phyloP scores from a whole-genome alignment of 2,329 filamentous ascomycete species.

The Colletotrichum cordylinicola region DNA sequence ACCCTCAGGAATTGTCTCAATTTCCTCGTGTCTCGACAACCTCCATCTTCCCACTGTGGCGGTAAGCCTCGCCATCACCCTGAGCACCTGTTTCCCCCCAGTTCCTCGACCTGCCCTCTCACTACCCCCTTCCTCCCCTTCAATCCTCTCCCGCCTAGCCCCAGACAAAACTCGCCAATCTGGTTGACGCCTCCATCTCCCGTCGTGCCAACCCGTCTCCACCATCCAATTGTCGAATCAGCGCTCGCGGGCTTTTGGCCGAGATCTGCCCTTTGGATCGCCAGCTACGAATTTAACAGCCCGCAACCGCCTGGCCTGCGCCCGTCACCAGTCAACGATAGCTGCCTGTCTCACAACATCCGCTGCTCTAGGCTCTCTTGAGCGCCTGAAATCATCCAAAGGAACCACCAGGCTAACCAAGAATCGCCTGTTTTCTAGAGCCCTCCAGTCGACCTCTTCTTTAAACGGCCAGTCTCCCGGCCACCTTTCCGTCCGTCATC shows the following conservation, averaged over 20 bases:
- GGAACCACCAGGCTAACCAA: slow-evolving; percentile 37
- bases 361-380: slow-evolving; percentile 14
- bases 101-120: slow-evolving; percentile 22
- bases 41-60: slow-evolving; percentile 43
- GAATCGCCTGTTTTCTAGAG: slow-evolving; percentile 41
- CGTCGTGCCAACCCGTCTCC: slow-evolving; percentile 26
- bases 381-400: slow-evolving; percentile 22
- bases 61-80: slow-evolving; percentile 50
- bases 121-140: slow-evolving; percentile 27
- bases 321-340: background rate
- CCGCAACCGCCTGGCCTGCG: slow-evolving; percentile 25
- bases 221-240: slow-evolving; percentile 26
- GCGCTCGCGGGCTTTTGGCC: background rate
- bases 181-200: slow-evolving; percentile 25
- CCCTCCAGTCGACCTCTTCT: slow-evolving; percentile 49
- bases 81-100: background rate
- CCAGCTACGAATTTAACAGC: background rate
- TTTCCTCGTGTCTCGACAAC: slow-evolving; percentile 48
- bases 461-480: slow-evolving; percentile 52
- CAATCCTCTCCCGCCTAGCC: slow-evolving; percentile 18
- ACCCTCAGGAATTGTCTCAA: slow-evolving; percentile 53
- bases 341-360: slow-evolving; percentile 8
- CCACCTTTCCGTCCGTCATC: slow-evolving; percentile 39
- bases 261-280: slow-evolving; percentile 12
- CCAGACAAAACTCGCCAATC: background rate